Evolutionary conservation across 345 rosid genomes (phyloP).

Genomic region (Melaleuca alternifolia): DNA sequence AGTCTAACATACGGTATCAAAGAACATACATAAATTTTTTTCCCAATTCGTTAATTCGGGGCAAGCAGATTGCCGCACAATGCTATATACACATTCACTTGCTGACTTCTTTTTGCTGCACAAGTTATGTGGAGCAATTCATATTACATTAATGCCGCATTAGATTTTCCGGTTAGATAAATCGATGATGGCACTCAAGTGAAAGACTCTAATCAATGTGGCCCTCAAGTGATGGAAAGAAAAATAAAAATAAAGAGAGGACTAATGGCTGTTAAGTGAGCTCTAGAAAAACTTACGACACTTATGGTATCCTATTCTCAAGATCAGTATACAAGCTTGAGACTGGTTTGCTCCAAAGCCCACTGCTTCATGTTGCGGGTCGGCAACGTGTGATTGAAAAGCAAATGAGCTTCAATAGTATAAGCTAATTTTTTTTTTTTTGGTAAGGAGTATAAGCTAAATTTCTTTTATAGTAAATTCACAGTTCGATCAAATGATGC

Average conservation of each 20-base stretch:
- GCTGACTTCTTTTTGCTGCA: not conserved
- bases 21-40: not conserved
- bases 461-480: not conserved
- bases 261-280: not conserved
- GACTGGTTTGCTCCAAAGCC: no score
- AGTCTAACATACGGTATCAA: no score
- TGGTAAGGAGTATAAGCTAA: no score
- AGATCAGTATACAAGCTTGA: no score
- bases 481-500: not conserved
- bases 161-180: not conserved
- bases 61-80: not conserved
- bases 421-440: no score
- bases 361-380: not conserved
- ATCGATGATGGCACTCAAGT: not conserved
- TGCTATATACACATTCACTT: not conserved
- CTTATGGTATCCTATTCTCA: no score
- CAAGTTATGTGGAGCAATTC: not conserved
- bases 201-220: not conserved
- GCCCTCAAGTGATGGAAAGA: not conserved
- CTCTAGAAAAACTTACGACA: rapidly evolving
- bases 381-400: not conserved
- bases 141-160: not conserved
- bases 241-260: not conserved
- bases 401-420: no score
- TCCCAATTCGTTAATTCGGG: not conserved